These are phyloP conservation scores for Phytophthora quininea DNA, from an alignment of 352 stramenopile genomes.

Conservation along the genomic window DNA sequence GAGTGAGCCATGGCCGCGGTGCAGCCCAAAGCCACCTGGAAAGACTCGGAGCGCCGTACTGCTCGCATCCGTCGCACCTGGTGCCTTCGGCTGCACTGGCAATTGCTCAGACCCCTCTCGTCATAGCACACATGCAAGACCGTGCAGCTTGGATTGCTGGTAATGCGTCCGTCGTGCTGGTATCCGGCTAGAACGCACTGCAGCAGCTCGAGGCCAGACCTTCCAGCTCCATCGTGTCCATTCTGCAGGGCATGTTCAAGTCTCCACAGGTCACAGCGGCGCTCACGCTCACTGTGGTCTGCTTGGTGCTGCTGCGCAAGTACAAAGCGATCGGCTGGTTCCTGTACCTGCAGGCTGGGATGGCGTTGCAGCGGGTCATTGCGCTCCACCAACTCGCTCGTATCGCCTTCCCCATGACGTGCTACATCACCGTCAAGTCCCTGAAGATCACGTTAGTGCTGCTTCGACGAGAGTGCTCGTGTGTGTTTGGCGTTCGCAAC, in stretches of 20 bases:
- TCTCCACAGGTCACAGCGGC: conserved; percentile 51
- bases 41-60: conserved; percentile 64
- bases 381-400: conserved; percentile 70
- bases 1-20: no score
- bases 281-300: conserved; percentile 28
- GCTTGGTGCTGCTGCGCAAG: conserved; percentile 48
- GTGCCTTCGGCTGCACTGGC: conserved; percentile 37
- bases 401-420: conserved; percentile 63
- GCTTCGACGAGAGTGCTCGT: conserved; percentile 32
- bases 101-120: conserved; percentile 40
- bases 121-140: conserved; percentile 31
- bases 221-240: conserved; percentile 33
- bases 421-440: conserved; percentile 62
- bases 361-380: conserved; percentile 70
- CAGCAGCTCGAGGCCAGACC: conserved; percentile 30
- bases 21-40: no score
- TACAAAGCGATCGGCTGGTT: conserved; percentile 75
- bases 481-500: conserved; percentile 50
- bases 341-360: conserved; percentile 53
- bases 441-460: conserved; percentile 45
- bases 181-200: conserved; percentile 32
- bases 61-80: conserved; percentile 47
- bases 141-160: conserved; percentile 25
- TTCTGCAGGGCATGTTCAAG: conserved; percentile 31
- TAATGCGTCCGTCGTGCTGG: conserved; percentile 32